Evolutionary conservation across 2,329 filamentous ascomycete genomes (phyloP), one percentile per base, ranked within the genome.

Genomic region (Fusarium phyllophilum): DNA sequence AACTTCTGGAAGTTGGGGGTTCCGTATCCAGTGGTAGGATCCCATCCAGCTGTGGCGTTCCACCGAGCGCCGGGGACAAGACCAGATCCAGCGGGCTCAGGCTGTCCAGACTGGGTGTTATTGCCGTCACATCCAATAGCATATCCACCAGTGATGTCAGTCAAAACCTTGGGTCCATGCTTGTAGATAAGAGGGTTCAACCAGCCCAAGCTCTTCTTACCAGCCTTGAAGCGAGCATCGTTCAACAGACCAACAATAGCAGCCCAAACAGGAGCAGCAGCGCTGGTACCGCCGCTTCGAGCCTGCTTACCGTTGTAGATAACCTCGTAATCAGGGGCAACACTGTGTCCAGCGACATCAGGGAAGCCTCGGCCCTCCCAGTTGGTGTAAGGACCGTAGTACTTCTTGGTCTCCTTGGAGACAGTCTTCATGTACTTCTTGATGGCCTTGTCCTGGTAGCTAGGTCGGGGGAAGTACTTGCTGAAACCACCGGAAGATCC

Each of bases 291-390:
- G 20, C 78, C 67, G 3, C 81, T 78, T 11, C 68, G 62, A 6
- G 56, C 56, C 22, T 75, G 62, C 12, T 63, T 68, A 4, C 80
- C 81, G 17, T 77, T 78, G 48, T 78, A 77, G 36, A 80, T 66
- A 22, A 83, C 80, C 17, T 79, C 73, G 44, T 89, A 90, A 74
- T 89, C 87, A 12, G 87, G 86, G 0, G 89, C 85, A 38, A 91
- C 84, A 17, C 74, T 76, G 39, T 76, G 74, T 13, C 83, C 85
- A 18, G 84, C 78, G 15, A 88, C 77, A 70, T 87, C 86, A 8
- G 86, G 86, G 46, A 83, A 83, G 1, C 80, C 85, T 22, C 86
- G 81, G 1, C 86, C 86, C 8, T 74, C 77, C 18, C 70, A 68
- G 70, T 86, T 84, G 73, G 84, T 70, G 31, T 76, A 76, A 13